phyloP scores from a whole-genome alignment of 176 grass and related monocot genomes.

The Cenchrus purpureus region DNA sequence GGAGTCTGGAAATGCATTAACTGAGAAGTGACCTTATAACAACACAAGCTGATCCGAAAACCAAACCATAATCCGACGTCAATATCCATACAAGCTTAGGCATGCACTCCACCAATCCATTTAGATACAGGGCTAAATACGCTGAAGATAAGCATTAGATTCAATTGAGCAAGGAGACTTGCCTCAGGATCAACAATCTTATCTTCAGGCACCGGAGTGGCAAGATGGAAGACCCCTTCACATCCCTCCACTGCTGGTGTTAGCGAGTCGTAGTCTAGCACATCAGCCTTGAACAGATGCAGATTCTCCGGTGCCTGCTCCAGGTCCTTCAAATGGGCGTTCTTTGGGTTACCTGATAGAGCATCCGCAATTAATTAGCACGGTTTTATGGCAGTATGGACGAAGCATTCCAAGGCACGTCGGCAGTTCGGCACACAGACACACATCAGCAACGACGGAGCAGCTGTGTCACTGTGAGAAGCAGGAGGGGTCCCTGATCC shows the following conservation, averaged over 20 bases:
- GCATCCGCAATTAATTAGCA: constrained; percentile 11
- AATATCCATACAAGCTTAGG: not conserved
- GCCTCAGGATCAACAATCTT: constrained; percentile 57
- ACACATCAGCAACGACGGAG: not conserved
- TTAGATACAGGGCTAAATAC: not conserved
- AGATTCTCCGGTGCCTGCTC: constrained; percentile 59
- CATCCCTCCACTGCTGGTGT: constrained; percentile 49
- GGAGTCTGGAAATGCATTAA: not conserved
- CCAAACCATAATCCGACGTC: not conserved
- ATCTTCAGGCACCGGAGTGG: constrained; percentile 59
- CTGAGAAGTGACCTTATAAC: not conserved
- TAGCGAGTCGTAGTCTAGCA: constrained; percentile 57
- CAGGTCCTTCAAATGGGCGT: constrained; percentile 53
- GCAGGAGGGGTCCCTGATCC: not conserved
- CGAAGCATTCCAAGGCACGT: not conserved
- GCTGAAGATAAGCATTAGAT: not conserved
- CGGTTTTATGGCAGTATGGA: not conserved
- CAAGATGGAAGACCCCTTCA: constrained; percentile 67
- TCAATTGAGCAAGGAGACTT: constrained; percentile 6
- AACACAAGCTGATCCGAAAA: not conserved
- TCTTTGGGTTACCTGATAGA: constrained; percentile 58
- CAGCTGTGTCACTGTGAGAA: not conserved
- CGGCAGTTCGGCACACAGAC: not conserved
- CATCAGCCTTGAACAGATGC: constrained; percentile 63
- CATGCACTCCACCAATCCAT: not conserved